phyloP scores from a whole-genome alignment of 2,329 filamentous ascomycete species.

The Fonsecaea erecta region DNA sequence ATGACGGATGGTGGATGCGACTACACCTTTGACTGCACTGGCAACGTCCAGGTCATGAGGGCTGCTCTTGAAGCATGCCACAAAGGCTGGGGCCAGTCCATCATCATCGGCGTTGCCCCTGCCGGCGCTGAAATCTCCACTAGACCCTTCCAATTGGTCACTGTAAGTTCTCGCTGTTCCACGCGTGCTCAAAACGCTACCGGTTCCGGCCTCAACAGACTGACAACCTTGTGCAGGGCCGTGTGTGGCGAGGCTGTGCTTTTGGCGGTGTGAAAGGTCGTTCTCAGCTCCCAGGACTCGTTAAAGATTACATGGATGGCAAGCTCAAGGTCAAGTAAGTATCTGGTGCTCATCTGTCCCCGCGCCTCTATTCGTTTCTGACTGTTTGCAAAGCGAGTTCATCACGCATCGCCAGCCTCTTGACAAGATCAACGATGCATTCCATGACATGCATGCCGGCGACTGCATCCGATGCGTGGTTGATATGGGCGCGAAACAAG shows the following conservation, averaged over 20 bases:
- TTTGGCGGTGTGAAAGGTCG: slow-evolving; percentile 99
- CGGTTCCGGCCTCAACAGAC: not conserved
- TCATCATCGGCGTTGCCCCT: slow-evolving; percentile 82
- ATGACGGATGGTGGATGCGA: slow-evolving; percentile 98
- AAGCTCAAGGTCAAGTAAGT: slow-evolving; percentile 74
- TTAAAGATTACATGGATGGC: slow-evolving; percentile 85
- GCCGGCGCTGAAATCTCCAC: slow-evolving; percentile 34
- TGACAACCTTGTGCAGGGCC: not conserved
- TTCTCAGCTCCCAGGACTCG: slow-evolving; percentile 83
- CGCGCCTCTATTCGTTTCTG: slow-evolving; percentile 45
- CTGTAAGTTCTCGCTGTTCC: slow-evolving; percentile 44
- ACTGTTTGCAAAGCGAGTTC: slow-evolving; percentile 66
- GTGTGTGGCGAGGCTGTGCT: slow-evolving; percentile 93
- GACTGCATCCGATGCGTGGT: slow-evolving; percentile 97
- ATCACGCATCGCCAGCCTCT: slow-evolving; percentile 93
- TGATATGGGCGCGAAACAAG: slow-evolving; percentile 54
- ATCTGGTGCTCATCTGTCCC: not conserved
- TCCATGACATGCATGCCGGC: slow-evolving; percentile 91
- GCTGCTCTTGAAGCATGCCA: slow-evolving; percentile 87
- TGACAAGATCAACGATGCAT: slow-evolving; percentile 83
- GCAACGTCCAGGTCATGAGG: slow-evolving; percentile 94
- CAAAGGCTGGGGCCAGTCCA: slow-evolving; percentile 98
- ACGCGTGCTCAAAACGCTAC: not conserved
- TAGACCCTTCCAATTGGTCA: slow-evolving; percentile 95
- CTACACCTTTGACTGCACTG: slow-evolving; percentile 99